Base-by-base conservation (phyloP, 306 rosid species). In the Dalbergia oliveri region DNA sequence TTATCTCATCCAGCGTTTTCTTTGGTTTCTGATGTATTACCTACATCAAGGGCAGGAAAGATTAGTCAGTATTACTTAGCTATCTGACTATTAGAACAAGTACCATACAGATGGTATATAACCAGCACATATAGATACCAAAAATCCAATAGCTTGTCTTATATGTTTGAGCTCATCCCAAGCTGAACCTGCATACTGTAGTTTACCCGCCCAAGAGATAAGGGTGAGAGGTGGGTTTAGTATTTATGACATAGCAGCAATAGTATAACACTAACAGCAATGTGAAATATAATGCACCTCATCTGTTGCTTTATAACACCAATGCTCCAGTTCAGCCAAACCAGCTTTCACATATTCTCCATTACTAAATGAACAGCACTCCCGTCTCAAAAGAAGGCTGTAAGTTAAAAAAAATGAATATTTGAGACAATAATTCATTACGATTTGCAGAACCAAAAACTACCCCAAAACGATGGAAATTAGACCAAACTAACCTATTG, bases 331-430 rank as follows among this genome's bases (percentile, higher is more conserved):
- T 89, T 96, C 99, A 70, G 96, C 93, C 97, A 96, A 85, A 43
- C 99, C 99, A 23, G 98, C 89, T 86, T 93, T 93, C 81, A 96
- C 97, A 81, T 86, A 96, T 80, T 96, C 99, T 68, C 99, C 99
- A 49, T 96, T 96, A 86, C 99, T 96, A 91, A 96, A 96, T 19
- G 99, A 96, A 90, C 99, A 96, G 83, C 99, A 96, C 89, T 96
- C 99, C 0, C 99, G 91, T 82, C 99, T 86, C 85, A 96, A 88
- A 77, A 96, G 99, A 90, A 96, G 99, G 86, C 99, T 96, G 84
- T 79, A 84, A 64, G 58, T 71, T 49, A 63, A 77, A 79, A 56
- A 62, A 80, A 79, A 12, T 7, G 73, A 63, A 61, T 33, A 37
- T 19, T 63, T 5, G 47, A 59, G 61, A 78, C 3, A 23, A 31